Conservation (phyloP, 2,329 filamentous ascomycete species). For the Magnaporthiopsis incrustans region DNA sequence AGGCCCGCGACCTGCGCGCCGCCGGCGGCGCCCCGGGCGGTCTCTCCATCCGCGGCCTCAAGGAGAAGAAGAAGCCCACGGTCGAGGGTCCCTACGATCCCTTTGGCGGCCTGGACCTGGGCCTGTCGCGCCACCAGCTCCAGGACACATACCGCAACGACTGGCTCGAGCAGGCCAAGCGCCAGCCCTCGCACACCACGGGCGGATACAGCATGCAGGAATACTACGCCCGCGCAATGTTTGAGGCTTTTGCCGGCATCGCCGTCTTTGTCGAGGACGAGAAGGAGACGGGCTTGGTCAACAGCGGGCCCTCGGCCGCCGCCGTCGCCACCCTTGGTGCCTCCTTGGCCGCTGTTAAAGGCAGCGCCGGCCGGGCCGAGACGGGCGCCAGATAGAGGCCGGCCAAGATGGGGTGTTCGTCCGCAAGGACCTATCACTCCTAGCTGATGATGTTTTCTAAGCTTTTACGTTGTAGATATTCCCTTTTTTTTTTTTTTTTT, state of each 20-base stretch:
- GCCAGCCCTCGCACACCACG: slow-evolving; percentile 58
- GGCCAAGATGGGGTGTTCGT: not conserved
- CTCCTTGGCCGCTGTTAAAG: slow-evolving; percentile 18
- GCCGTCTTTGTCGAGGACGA: slow-evolving; percentile 84
- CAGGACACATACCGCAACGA: slow-evolving; percentile 66
- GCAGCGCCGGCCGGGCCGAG: not conserved
- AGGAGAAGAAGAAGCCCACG: slow-evolving; percentile 48
- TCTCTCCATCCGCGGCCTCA: slow-evolving; percentile 72
- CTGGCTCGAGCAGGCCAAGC: slow-evolving; percentile 60
- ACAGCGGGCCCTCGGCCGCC: slow-evolving; percentile 20
- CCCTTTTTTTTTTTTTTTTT: not conserved
- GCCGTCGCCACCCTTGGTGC: slow-evolving; percentile 27
- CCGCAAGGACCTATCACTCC: not conserved
- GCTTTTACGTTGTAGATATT: not conserved
- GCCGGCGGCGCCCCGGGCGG: slow-evolving; percentile 17
- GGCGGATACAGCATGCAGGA: slow-evolving; percentile 80
- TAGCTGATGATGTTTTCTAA: not conserved
- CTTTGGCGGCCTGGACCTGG: slow-evolving; percentile 67
- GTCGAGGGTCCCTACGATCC: slow-evolving; percentile 78
- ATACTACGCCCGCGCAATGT: slow-evolving; percentile 72
- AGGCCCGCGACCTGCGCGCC: slow-evolving; percentile 21
- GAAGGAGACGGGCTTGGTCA: slow-evolving; percentile 30
- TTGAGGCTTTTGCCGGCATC: slow-evolving; percentile 83
- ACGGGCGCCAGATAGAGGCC: not conserved
- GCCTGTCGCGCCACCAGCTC: slow-evolving; percentile 61